Evolutionary conservation across 2,329 filamentous ascomycete genomes (phyloP).

Genomic region (Colletotrichum kahawae): DNA sequence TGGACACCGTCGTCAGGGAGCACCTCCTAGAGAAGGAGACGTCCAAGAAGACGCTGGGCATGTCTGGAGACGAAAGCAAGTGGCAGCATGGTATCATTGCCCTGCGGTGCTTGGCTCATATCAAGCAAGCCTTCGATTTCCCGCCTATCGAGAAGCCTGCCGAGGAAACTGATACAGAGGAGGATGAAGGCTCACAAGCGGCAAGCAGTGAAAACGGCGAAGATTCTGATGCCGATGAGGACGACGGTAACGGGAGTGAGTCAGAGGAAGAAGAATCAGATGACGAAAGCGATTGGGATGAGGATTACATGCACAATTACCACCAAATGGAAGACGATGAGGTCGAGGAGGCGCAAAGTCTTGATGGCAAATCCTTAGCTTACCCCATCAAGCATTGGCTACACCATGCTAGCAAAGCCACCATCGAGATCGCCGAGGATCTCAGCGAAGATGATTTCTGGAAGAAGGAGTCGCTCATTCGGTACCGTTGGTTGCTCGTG

Average conservation of each 20-base stretch:
- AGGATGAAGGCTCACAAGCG: neutral
- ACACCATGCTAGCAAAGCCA: conserved; percentile 45
- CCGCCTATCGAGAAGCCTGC: conserved; percentile 8
- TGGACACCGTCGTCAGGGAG: conserved; percentile 39
- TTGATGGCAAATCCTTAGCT: conserved; percentile 30
- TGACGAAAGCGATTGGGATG: conserved; percentile 2
- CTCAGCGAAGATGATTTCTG: conserved; percentile 45
- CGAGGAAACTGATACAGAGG: neutral
- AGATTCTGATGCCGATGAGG: neutral
- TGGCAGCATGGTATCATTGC: conserved; percentile 47
- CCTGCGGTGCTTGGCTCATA: conserved; percentile 40
- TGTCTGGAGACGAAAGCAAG: conserved; percentile 42
- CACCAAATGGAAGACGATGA: conserved; percentile 26
- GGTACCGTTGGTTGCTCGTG: conserved; percentile 42
- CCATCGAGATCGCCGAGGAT: conserved; percentile 44
- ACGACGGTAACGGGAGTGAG: neutral
- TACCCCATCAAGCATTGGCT: conserved; percentile 48
- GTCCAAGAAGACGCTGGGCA: conserved; percentile 32
- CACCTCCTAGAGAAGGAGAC: conserved; percentile 41
- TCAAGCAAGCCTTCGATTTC: conserved; percentile 38
- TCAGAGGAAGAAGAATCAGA: conserved; percentile 14
- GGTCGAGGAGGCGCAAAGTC: conserved; percentile 31
- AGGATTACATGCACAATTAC: conserved; percentile 21
- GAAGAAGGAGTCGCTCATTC: conserved; percentile 37
- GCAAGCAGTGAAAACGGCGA: neutral